Conservation (phyloP, 129 eudicot species). For the Helichrysum umbraculigerum region DNA sequence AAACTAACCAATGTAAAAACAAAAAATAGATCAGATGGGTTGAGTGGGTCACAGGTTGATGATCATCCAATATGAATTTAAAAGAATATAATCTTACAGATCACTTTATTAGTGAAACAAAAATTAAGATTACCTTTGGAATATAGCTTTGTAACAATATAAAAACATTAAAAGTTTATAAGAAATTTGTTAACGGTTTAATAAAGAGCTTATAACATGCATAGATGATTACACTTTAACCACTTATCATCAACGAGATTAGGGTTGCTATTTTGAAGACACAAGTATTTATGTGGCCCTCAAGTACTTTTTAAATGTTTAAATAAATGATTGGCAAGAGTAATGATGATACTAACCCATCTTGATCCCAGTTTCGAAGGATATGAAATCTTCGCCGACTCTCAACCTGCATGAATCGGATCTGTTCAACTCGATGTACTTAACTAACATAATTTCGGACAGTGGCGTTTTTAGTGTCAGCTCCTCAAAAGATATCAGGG, state of each 20-base stretch:
- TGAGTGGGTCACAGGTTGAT: neutral
- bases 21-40: neutral
- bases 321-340: neutral
- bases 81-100: no score
- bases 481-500: neutral
- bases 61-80: neutral
- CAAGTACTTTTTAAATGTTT: no score
- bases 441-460: neutral
- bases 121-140: no score
- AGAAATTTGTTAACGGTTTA: neutral
- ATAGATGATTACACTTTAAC: no score
- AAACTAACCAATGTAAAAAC: neutral
- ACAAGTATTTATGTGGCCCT: neutral
- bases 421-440: slow-evolving; percentile 6
- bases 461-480: neutral
- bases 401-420: slow-evolving; percentile 64
- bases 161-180: no score
- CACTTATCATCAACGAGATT: no score
- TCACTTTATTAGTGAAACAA: no score
- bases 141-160: neutral
- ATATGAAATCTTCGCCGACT: slow-evolving; percentile 92
- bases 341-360: slow-evolving; percentile 62
- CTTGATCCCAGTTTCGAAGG: slow-evolving; percentile 90
- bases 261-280: neutral
- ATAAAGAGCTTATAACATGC: neutral